Evolutionary conservation across 1,284 basidiomycete species (phyloP), one percentile per base, ranked within the genome.

Genomic region (Tetrapyrgos nigripes): DNA sequence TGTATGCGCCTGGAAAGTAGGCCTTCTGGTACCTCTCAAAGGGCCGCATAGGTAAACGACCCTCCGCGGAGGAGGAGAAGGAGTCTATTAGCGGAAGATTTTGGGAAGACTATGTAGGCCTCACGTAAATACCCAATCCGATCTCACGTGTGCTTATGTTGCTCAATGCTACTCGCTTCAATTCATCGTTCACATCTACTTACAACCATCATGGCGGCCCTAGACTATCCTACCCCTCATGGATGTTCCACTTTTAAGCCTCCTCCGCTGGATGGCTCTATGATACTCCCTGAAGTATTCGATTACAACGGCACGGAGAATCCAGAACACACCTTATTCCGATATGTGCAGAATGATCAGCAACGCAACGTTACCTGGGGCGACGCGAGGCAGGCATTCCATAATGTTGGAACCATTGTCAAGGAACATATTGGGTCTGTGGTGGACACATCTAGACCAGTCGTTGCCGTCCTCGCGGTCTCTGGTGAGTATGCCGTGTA

Each of bases 261-360:
- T 1, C 76, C 77, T 9, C 71, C 74, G 0, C 59, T 78, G 24
- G 73, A 78, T 59, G 73, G 70, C 17, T 65, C 72, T 2, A 57
- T 76, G 23, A 70, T 72, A 8, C 31, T 79, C 10, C 70, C 74
- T 0, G 72, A 79, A 52, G 60, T 77, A 1, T 74, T 70, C 56
- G 73, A 76, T 21, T 75, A 69, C 65, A 73, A 80, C 44, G 62
- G 64, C 4, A 49, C 64, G 29, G 58, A 76, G 44, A 75, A 66
- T 37, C 67, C 74, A 0, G 58, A 73, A 3, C 74, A 77, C 56
- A 72, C 72, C 3, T 57, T 77, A 1, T 77, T 76, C 49, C 65
- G 68, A 2, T 79, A 71, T 53, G 67, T 68, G 19, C 69, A 64
- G 3, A 65, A 70, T 10, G 66, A 62, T 3, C n/a, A 14, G 1